Conservation (phyloP, 2,329 filamentous ascomycete species). For the Rutstroemia sp. region DNA sequence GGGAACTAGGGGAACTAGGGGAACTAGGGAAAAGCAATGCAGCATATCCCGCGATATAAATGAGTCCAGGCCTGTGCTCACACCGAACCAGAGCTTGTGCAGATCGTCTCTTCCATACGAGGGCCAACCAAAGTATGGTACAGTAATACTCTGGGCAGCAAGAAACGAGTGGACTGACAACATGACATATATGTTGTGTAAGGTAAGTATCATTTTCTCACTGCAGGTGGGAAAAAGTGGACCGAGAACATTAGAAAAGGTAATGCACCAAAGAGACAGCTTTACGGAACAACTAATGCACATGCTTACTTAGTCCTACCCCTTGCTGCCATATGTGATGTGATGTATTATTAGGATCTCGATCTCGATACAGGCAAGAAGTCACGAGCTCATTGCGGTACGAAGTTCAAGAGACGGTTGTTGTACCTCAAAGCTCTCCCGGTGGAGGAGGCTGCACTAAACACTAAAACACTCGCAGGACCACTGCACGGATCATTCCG, state of each 20-base stretch:
- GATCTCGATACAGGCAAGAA: too few relatives aligned
- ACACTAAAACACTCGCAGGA: too few relatives aligned
- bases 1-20: not conserved
- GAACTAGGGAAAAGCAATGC: not conserved
- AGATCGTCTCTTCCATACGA: not conserved
- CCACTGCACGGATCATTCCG: not conserved
- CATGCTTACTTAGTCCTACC: too few relatives aligned
- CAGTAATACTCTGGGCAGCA: not conserved
- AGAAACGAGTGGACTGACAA: not conserved
- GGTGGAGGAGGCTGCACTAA: too few relatives aligned
- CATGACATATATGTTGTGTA: constrained; percentile 7
- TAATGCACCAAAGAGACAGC: not conserved
- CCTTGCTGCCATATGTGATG: too few relatives aligned
- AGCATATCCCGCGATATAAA: not conserved
- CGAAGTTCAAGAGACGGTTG: too few relatives aligned
- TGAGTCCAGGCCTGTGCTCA: not conserved
- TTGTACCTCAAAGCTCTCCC: too few relatives aligned
- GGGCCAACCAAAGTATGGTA: not conserved
- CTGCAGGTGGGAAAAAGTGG: constrained; percentile 1
- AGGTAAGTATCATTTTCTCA: constrained; percentile 9
- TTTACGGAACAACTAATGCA: not conserved
- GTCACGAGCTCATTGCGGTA: too few relatives aligned
- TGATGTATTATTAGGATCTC: too few relatives aligned
- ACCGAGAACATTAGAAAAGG: not conserved
- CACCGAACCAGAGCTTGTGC: not conserved